A percentile compares a stretch with the other conserved stretches of the same genome.
Conservation (phyloP, 1,284 basidiomycete genomes). For the Athelia psychrophila region DNA sequence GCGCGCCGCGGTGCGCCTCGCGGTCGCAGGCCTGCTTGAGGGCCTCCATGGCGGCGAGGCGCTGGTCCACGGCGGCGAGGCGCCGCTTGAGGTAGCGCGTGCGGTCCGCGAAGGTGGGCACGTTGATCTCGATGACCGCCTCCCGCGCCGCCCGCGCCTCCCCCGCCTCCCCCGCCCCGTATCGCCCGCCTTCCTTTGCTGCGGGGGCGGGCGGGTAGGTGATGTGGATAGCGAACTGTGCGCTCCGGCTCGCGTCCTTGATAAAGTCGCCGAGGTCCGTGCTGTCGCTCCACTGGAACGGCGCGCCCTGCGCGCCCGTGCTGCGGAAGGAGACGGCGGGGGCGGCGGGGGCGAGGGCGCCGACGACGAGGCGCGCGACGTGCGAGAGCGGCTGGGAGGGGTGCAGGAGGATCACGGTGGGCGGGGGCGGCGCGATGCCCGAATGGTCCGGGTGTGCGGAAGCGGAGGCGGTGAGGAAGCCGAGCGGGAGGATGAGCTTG, state of each 20-base stretch:
- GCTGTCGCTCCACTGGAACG: constrained; percentile 59
- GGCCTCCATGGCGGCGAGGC: constrained; percentile 46
- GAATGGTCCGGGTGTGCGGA: constrained; percentile 5
- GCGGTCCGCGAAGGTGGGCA: constrained; percentile 62
- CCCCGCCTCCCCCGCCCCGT: neutral
- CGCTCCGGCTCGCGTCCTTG: constrained; percentile 53
- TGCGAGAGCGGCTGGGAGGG: constrained; percentile 62
- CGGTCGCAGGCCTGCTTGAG: constrained; percentile 54
- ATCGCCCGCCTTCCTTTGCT: too few relatives aligned
- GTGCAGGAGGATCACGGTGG: constrained; percentile 58
- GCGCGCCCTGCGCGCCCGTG: constrained; percentile 32
- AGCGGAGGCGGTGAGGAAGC: constrained; percentile 13
- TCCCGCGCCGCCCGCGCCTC: constrained; percentile 14
- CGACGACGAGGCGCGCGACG: constrained; percentile 45
- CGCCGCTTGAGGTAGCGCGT: constrained; percentile 58
- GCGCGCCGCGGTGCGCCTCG: constrained; percentile 54
- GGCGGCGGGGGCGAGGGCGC: constrained; percentile 33
- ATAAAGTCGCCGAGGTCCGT: constrained; percentile 71
- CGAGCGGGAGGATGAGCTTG: constrained; percentile 60
- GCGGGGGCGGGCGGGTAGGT: constrained; percentile 12
- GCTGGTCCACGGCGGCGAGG: constrained; percentile 38
- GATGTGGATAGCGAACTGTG: constrained; percentile 55
- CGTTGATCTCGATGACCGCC: constrained; percentile 45
- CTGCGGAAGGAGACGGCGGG: constrained; percentile 45
- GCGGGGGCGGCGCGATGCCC: constrained; percentile 26